Evolutionary conservation across 306 rosid species (phyloP).

Genomic region (Fragaria iinumae): DNA sequence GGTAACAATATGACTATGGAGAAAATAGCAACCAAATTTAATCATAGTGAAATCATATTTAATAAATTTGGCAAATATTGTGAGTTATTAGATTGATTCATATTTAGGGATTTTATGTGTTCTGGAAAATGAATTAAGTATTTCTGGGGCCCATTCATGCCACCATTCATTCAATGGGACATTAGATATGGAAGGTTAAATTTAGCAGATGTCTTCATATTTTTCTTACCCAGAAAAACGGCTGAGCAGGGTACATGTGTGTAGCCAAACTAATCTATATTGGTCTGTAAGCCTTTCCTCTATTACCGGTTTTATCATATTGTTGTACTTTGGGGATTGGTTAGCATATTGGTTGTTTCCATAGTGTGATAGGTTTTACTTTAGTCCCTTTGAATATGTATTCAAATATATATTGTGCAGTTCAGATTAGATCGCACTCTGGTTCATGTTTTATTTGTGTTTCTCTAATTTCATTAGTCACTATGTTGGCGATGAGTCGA

Average conservation of each 20-base stretch:
- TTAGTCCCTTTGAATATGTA: neutral
- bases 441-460: neutral
- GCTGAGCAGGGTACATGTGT: constrained; percentile 1
- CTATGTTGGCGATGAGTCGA: neutral
- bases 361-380: neutral
- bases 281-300: neutral
- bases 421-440: neutral
- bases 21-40: neutral
- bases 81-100: neutral
- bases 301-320: neutral
- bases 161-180: neutral
- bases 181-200: neutral
- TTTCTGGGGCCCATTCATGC: neutral
- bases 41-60: neutral
- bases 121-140: neutral
- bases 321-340: neutral
- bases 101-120: neutral
- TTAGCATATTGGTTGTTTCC: neutral
- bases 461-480: neutral
- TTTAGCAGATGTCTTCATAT: neutral
- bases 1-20: neutral
- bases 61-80: neutral
- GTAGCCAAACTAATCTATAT: neutral
- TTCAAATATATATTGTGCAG: neutral
- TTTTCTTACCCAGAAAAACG: neutral